Evolutionary conservation across 2,329 filamentous ascomycete species (phyloP), one percentile per base, ranked within the genome.

Genomic region (Scedosporium dehoogii): DNA sequence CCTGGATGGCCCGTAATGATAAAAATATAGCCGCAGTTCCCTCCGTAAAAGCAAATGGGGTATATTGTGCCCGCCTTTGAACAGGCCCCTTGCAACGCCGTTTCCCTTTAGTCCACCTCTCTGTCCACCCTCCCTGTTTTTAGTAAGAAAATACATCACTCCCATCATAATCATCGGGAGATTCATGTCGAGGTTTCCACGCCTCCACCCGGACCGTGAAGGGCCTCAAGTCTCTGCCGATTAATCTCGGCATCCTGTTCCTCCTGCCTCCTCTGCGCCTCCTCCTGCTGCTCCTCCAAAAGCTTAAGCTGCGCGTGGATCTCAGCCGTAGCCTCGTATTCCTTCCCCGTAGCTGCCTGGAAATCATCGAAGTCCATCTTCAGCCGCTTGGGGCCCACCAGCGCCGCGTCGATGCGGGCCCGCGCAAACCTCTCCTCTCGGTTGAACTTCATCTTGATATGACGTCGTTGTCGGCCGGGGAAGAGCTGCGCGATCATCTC

Each of bases 401-500:
- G 77, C 4, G 85, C 85, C 42, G 80, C 79, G 64, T 85, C 85
- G 67, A 96, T 80, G 65, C 83, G 81, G 3, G 76, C 74, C 0
- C 88, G 85, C 65, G 87, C 81, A 61, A 84, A 78, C 41, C 84
- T 80, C 74, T 94, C 90, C 74, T 94, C 91, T 64, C 87, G 86
- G 68, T 87, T 89, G 75, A 91, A 94, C 72, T 94, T 94, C 66
- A 88, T 81, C 76, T 93, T 93, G 74, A 94, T 82, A 71, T 90
- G 85, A 38, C 87, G 83, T 18, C 91, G 82, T 64, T 83, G 88
- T 69, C 88, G 86, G 65, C 83, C 82, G 1, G 85, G 83, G 69
- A 96, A 92, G 81, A 92, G 85, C 68, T 85, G 84, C 64, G 84
- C 82, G 68, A 96, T 92, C 74, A 90, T 90, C 71, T 87, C 82